A percentile compares a stretch with the other conserved stretches of the same genome.
Conservation (phyloP, 225 moss, liverwort and hornwort species). For the Pseudisothecium myosuroides region DNA sequence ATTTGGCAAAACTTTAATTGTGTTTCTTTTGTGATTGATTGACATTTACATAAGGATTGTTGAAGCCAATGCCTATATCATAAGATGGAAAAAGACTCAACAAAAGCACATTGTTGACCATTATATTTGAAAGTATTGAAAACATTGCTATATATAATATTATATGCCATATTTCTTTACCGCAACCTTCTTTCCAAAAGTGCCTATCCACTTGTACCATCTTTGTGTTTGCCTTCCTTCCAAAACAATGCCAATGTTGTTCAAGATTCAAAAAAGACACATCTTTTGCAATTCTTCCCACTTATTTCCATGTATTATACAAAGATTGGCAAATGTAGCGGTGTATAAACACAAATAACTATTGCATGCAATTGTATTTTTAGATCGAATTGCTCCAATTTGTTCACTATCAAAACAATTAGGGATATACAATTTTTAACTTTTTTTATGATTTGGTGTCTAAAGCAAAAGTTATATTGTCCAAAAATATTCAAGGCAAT, state of each 20-base stretch:
- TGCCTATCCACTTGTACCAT: not conserved
- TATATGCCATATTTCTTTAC: not conserved
- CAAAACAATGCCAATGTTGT: accelerated
- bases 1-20: not conserved
- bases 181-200: not conserved
- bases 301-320: accelerated
- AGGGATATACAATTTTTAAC: too few relatives aligned
- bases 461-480: too few relatives aligned
- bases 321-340: not conserved
- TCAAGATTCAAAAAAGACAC: not conserved
- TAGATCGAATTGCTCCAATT: not conserved
- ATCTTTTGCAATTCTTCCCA: not conserved
- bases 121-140: not conserved
- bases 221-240: not conserved
- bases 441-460: too few relatives aligned
- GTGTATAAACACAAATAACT: not conserved
- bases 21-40: not conserved
- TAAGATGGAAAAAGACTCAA: not conserved
- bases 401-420: not conserved
- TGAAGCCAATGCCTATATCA: not conserved
- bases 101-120: not conserved
- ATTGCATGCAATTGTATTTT: not conserved
- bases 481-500: too few relatives aligned
- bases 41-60: not conserved
- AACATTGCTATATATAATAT: not conserved